Evolutionary conservation across 2,329 filamentous ascomycete genomes (phyloP).

Genomic region (Aspergillus jensenii): DNA sequence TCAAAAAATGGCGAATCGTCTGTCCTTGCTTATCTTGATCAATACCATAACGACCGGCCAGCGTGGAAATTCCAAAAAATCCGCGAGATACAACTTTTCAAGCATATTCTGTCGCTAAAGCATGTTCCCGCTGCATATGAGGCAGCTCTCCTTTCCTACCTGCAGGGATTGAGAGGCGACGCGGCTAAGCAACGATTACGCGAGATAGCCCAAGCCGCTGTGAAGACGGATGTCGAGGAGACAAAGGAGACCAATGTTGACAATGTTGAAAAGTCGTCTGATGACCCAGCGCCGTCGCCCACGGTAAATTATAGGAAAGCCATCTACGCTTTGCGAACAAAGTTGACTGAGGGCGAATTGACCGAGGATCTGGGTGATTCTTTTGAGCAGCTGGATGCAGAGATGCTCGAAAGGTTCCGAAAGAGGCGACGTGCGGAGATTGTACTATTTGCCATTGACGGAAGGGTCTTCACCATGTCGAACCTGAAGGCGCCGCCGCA

Average conservation of each 20-base stretch:
- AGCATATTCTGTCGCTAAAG: conserved; percentile 73
- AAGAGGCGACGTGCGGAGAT: conserved; percentile 41
- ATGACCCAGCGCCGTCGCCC: conserved; percentile 12
- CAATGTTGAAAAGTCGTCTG: not conserved
- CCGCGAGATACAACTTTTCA: conserved; percentile 79
- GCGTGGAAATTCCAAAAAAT: conserved; percentile 98
- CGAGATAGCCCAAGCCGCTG: conserved; percentile 63
- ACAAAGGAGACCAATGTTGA: conserved; percentile 5
- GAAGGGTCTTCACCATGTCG: conserved; percentile 28
- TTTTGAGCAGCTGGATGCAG: conserved; percentile 24
- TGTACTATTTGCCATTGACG: conserved; percentile 35
- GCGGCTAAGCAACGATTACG: conserved; percentile 65
- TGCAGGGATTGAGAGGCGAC: conserved; percentile 74
- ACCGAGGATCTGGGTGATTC: conserved; percentile 23
- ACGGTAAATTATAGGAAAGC: conserved; percentile 47
- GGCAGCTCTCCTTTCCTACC: conserved; percentile 70
- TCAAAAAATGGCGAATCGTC: conserved; percentile 42
- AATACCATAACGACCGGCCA: conserved; percentile 68
- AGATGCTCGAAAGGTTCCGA: conserved; percentile 29
- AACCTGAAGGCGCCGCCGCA: conserved; percentile 22
- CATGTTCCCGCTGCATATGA: conserved; percentile 71
- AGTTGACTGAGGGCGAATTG: conserved; percentile 26
- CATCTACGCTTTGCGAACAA: conserved; percentile 49
- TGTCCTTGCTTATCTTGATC: conserved; percentile 72
- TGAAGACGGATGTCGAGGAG: conserved; percentile 42